phyloP scores from a whole-genome alignment of 768 basidiomycete species.

The Amanita subjunquillea region DNA sequence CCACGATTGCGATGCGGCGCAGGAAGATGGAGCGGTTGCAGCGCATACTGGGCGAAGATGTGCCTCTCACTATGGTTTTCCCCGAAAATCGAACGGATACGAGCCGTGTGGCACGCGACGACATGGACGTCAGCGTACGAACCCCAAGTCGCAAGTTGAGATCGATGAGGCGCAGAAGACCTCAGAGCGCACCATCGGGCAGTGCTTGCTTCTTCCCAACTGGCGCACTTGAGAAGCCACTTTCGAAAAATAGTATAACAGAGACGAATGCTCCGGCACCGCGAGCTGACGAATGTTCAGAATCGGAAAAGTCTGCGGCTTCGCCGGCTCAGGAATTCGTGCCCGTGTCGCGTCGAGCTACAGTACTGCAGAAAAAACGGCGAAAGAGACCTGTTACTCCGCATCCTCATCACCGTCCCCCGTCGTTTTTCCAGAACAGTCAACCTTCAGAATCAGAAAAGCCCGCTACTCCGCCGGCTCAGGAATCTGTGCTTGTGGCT shows the following conservation, averaged over 20 bases:
- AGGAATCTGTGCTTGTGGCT: background rate
- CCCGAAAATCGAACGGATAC: background rate
- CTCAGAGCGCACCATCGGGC: background rate
- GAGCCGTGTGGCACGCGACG: background rate
- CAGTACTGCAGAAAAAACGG: background rate
- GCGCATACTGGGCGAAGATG: constrained; percentile 1
- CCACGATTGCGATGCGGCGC: background rate
- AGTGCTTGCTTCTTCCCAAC: background rate
- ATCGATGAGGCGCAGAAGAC: background rate
- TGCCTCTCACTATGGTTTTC: constrained; percentile 1
- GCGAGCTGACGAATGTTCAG: too few species aligned
- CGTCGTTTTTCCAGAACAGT: background rate
- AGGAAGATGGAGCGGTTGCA: constrained; percentile 2
- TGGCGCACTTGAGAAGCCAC: background rate
- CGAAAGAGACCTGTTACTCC: background rate
- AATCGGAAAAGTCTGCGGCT: too few species aligned
- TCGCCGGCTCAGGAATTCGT: background rate
- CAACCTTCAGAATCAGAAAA: background rate
- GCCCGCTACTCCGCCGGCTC: background rate
- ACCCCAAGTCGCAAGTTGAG: background rate
- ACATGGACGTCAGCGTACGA: background rate
- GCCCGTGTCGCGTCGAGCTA: background rate
- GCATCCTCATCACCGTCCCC: background rate
- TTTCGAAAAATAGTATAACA: background rate
- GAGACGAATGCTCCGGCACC: too few species aligned